Base-by-base conservation (phyloP, 306 rosid species). In the Prunus dulcis region DNA sequence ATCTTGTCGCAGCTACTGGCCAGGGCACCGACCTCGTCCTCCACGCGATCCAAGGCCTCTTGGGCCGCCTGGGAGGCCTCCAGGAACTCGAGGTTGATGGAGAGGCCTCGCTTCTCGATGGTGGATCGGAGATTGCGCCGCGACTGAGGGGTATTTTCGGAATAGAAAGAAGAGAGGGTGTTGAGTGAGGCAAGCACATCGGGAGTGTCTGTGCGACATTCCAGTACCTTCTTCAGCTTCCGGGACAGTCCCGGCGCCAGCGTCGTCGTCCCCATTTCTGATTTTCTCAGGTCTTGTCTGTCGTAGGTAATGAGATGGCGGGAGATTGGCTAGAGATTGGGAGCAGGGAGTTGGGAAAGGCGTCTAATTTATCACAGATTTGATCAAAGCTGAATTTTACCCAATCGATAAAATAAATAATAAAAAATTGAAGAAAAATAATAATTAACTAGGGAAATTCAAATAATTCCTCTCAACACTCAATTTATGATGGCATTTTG, bases 191-290 rank as follows among this genome's bases (percentile, higher is more conserved):
- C 86, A 76, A 95, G 72, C 5, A 92, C 87, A 79, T 95, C 96
- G 47, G 97, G 97, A 9, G 97, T 82, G 62, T 95, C 99, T 27
- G 91, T 90, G 76, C 89, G 84, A 28, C 91, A 90, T 46, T 92
- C 99, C 83, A 92, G 75, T 64, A 95, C 97, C 83, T 95, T 95
- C 93, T 92, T 95, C 87, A 95, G 91, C 82, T 95, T 95, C 91
- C 97, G 93, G 7, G 97, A 95, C 3, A 95, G 89, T 46, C 99
- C 96, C 68, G 97, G 96, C 65, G 97, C 99, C 50, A 95, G 73
- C 86, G 76, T 85, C 84, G 89, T 63, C 68, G 89, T 88, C 72
- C 89, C 91, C 92, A 86, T 88, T 80, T 68, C 51, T 64, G 27
- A 22, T 52, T 52, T 15, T 47, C 12, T 47, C 52, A 47, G 52